phyloP scores from a whole-genome alignment of 768 basidiomycete species.

The Postia placenta region DNA sequence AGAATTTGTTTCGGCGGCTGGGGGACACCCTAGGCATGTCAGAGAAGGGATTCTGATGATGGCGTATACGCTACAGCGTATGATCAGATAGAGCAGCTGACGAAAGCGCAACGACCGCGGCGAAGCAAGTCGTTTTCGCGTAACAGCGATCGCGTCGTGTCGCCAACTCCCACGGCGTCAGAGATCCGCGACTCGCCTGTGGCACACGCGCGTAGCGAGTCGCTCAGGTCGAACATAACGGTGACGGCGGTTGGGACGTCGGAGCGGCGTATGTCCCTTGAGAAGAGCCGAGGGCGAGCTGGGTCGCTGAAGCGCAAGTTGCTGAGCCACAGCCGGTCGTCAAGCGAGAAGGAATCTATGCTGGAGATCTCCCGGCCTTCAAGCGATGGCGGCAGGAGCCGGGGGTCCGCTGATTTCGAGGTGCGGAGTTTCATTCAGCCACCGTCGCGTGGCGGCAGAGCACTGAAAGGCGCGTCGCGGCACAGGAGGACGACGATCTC shows the following conservation, averaged over 20 bases:
- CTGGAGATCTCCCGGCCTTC: conserved; percentile 15
- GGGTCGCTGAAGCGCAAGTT: conserved; percentile 64
- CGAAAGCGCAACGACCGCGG: conserved; percentile 48
- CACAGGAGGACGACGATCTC: conserved; percentile 41
- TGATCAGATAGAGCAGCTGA: conserved; percentile 68
- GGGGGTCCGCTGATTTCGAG: conserved; percentile 16
- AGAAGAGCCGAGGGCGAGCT: conserved; percentile 55
- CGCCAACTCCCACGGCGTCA: conserved; percentile 32
- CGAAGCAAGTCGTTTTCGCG: conserved; percentile 68
- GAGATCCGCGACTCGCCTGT: conserved; percentile 2
- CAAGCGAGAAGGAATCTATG: conserved; percentile 29
- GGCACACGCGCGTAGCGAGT: too few species aligned
- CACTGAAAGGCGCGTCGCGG: not conserved
- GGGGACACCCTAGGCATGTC: not conserved
- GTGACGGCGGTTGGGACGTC: conserved; percentile 10
- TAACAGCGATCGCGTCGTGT: conserved; percentile 39
- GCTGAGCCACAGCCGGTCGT: conserved; percentile 48
- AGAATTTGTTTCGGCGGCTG: not conserved
- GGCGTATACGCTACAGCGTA: conserved; percentile 44
- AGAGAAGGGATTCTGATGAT: not conserved
- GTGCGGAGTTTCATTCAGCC: conserved; percentile 10
- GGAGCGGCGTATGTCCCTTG: conserved; percentile 47
- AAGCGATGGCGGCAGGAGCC: conserved; percentile 24
- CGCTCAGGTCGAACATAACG: conserved; percentile 21
- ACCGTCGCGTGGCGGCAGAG: not conserved